These are phyloP conservation scores for Oryza coarctata DNA, from an alignment of 176 grass and related monocot species.

Conservation along the genomic window DNA sequence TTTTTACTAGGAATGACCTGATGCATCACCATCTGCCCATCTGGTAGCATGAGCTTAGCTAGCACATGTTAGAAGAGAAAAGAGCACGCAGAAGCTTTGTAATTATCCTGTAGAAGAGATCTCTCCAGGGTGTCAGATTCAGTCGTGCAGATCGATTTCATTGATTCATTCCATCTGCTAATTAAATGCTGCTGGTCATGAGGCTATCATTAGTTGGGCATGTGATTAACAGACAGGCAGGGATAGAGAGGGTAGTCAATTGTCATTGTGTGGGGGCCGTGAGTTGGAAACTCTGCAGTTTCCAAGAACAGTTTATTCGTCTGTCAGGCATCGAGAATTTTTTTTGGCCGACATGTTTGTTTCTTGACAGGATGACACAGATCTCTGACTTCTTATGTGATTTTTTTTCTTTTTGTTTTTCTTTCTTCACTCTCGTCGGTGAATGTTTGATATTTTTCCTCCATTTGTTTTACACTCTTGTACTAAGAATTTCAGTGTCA, in stretches of 20 bases:
- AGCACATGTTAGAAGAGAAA: background rate
- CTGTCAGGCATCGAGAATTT: background rate
- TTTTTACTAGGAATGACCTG: too few species aligned
- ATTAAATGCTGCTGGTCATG: background rate
- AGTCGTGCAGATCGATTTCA: background rate
- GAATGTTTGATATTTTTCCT: background rate
- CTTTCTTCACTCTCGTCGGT: background rate
- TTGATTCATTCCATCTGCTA: background rate
- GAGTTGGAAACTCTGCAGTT: slow-evolving; percentile 50
- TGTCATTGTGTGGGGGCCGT: slow-evolving; percentile 6
- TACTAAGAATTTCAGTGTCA: background rate
- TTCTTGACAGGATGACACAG: background rate
- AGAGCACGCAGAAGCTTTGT: background rate
- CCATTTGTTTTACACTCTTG: background rate
- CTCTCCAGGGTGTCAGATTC: slow-evolving; percentile 33
- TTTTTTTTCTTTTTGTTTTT: too few species aligned
- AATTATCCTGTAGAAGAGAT: slow-evolving; percentile 6
- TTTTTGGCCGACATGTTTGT: background rate
- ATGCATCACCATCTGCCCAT: too few species aligned
- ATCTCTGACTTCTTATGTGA: background rate
- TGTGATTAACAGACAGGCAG: background rate
- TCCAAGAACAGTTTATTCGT: slow-evolving; percentile 36
- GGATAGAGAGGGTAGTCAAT: too few species aligned
- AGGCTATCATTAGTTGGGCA: background rate
- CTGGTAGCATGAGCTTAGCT: background rate